Conservation (phyloP, 129 eudicot genomes). For the Tagetes erecta region DNA sequence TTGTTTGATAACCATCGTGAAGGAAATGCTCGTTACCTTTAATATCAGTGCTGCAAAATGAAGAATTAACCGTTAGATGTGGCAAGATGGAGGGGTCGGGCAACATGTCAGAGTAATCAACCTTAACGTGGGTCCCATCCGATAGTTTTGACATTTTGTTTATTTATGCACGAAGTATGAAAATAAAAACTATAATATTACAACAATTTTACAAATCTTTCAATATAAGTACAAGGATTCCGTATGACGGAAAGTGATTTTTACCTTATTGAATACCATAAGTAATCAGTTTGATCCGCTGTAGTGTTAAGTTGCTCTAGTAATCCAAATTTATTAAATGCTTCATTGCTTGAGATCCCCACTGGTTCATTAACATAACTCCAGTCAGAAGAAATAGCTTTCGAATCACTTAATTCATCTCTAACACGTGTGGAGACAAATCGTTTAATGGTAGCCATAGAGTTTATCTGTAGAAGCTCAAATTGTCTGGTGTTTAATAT, state of each 20-base stretch:
- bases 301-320: constrained; percentile 90
- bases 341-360: constrained; percentile 65
- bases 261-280: constrained; percentile 95
- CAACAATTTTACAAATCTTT: too few species aligned
- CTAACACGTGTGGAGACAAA: constrained; percentile 44
- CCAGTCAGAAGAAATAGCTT: constrained; percentile 57
- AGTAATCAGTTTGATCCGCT: constrained; percentile 83
- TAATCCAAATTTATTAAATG: constrained; percentile 58
- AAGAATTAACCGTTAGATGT: too few species aligned
- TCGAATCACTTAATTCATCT: constrained; percentile 43
- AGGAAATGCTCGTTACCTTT: constrained; percentile 72
- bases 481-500: background rate
- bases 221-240: too few species aligned
- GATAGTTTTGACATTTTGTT: too few species aligned
- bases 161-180: too few species aligned
- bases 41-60: constrained; percentile 46
- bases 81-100: too few species aligned
- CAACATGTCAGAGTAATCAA: too few species aligned
- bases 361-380: constrained; percentile 80
- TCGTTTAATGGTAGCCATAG: constrained; percentile 53
- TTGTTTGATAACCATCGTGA: constrained; percentile 68
- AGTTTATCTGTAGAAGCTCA: constrained; percentile 59
- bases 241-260: background rate
- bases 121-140: too few species aligned
- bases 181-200: too few species aligned